A percentile compares a stretch with the other conserved stretches of the same genome.
These are phyloP conservation scores for Ilex asprella DNA, from an alignment of 257 asterid species.

Conservation along the genomic window DNA sequence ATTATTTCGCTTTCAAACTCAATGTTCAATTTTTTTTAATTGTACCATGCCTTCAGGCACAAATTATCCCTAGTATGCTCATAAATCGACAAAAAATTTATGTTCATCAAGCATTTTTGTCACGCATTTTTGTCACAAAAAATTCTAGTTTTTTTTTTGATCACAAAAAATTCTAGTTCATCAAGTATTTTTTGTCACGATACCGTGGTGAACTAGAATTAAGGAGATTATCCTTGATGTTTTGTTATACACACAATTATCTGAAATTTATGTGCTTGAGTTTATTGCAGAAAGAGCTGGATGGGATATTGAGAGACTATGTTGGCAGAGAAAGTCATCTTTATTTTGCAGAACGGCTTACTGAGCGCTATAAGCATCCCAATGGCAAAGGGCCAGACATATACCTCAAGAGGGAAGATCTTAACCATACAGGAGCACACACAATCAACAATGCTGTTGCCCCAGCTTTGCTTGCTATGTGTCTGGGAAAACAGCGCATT, in stretches of 20 bases:
- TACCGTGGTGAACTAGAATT: too few relatives aligned
- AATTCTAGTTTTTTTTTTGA: too few relatives aligned
- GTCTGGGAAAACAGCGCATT: conserved; percentile 39
- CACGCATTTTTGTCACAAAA: too few relatives aligned
- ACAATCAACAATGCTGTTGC: conserved; percentile 84
- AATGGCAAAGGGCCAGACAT: conserved; percentile 59
- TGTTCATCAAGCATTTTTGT: too few relatives aligned
- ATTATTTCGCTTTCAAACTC: too few relatives aligned
- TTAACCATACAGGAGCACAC: conserved; percentile 71
- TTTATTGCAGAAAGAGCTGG: conserved; percentile 43
- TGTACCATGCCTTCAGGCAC: too few relatives aligned
- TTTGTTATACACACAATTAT: background rate
- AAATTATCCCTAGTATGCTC: too few relatives aligned
- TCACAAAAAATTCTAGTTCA: too few relatives aligned
- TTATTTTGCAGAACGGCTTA: conserved; percentile 60
- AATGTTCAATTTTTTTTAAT: too few relatives aligned
- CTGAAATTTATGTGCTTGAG: background rate
- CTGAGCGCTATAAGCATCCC: conserved; percentile 41
- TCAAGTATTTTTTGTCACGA: too few relatives aligned
- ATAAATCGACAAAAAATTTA: too few relatives aligned
- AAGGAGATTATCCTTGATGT: background rate
- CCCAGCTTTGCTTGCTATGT: conserved; percentile 80
- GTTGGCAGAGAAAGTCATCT: conserved; percentile 81
- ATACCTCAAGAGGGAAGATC: conserved; percentile 74
- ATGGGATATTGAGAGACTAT: conserved; percentile 43